Evolutionary conservation across 1,284 basidiomycete species (phyloP), one percentile per base, ranked within the genome.

Genomic region (Vanrija pseudolonga): DNA sequence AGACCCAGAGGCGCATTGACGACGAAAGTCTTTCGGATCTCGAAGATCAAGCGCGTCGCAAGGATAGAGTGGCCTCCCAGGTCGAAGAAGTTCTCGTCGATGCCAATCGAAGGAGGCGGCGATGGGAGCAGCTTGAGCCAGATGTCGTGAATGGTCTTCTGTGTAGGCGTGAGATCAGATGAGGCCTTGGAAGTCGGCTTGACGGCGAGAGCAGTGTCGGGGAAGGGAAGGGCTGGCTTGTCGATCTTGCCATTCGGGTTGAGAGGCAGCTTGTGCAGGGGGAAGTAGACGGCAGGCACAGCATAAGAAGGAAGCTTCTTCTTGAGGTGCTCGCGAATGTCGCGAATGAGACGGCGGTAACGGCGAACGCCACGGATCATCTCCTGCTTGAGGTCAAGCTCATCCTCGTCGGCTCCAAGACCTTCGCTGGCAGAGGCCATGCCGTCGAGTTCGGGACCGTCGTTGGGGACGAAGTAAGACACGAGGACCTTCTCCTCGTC

Each of bases 191-290:
- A 77, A 65, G 76, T 70, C 24, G 78, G 64, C 22, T 78, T 67
- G 19, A 81, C 80, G 4, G 83, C 83, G 53, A 91, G 85, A 3
- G 87, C 90, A 2, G 96, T 98, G 76, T 99, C 96, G 2, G 96
- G 96, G 87, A 98, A 99, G 15, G 96, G 96, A 47, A 98, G 83
- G 0, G 92, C 90, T 0, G 96, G 95, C 76, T 98, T 98, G 81
- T 99, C 96, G 72, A 99, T 89, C 79, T 98, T 99, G 60, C 96
- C 96, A 73, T 98, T 98, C 4, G 96, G 96, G 73, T 98, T 99
- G 50, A 99, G 83, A 14, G 96, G 96, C 89, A 99, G 96, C 60
- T 91, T 88, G 57, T 83, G 84, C 39, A 98, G 82, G 0, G 96
- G 96, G 43, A 98, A 93, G 67, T 98, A 93, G 42, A 97, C 93